Conservation (phyloP, 2,329 filamentous ascomycete genomes). For the Stenocarpella maydis region DNA sequence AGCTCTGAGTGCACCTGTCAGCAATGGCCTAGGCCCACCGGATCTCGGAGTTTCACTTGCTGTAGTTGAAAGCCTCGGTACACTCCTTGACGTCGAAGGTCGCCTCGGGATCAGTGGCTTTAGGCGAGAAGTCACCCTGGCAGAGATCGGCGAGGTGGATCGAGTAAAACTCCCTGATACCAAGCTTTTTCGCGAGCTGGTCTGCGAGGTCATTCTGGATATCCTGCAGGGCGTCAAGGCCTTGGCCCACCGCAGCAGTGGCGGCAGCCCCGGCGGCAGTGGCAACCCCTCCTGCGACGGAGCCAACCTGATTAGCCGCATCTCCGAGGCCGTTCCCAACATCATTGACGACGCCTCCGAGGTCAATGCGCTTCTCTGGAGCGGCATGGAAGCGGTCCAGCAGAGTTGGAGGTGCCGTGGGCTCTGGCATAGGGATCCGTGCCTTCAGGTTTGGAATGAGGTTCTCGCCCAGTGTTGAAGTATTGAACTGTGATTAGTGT, state of each 20-base stretch:
- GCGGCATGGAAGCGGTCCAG: conserved; percentile 38
- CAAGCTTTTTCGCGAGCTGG: conserved; percentile 41
- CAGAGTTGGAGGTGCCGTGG: conserved; percentile 39
- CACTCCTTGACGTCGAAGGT: conserved; percentile 41
- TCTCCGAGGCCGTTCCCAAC: conserved; percentile 30
- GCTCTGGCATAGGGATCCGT: conserved; percentile 27
- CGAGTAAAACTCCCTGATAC: conserved; percentile 46
- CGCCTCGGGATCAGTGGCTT: conserved; percentile 37
- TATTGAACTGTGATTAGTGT: conserved; percentile 47
- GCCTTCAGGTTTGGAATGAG: conserved; percentile 41
- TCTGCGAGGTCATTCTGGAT: conserved; percentile 38
- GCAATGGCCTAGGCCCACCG: neutral
- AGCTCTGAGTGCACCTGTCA: conserved; percentile 26
- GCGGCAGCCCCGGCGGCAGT: conserved; percentile 25
- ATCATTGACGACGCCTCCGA: conserved; percentile 37
- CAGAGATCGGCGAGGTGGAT: conserved; percentile 44
- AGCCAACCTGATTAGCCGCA: neutral
- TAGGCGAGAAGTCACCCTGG: conserved; percentile 43
- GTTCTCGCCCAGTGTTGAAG: conserved; percentile 50
- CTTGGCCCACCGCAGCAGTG: conserved; percentile 35
- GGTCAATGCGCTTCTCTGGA: conserved; percentile 38
- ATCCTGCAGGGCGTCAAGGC: conserved; percentile 38
- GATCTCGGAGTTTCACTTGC: neutral
- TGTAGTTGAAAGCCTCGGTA: conserved; percentile 37
- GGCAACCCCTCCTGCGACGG: conserved; percentile 29